These are phyloP conservation scores for Solidago caesia DNA, from an alignment of 129 eudicot genomes.

Conservation along the genomic window DNA sequence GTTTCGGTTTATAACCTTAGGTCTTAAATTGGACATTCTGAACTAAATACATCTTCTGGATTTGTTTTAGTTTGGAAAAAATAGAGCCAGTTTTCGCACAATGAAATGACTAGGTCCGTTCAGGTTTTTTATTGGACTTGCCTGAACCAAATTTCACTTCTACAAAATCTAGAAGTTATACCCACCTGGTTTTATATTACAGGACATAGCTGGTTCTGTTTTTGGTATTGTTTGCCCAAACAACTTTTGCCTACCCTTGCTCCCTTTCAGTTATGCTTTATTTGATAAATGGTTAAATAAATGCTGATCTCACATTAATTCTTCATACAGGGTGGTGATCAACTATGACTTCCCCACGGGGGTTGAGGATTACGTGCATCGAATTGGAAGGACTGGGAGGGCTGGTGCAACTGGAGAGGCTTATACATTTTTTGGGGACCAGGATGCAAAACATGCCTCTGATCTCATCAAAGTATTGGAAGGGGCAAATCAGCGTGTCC, in stretches of 20 bases:
- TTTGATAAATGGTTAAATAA: not conserved
- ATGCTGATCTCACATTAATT: not conserved
- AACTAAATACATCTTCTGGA: not conserved
- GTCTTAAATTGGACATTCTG: not conserved
- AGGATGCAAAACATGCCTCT: conserved; percentile 75
- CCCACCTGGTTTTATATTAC: too few species aligned
- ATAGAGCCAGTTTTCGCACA: not conserved
- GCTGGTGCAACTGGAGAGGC: conserved; percentile 98
- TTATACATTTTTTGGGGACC: conserved; percentile 71
- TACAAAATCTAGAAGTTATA: too few species aligned
- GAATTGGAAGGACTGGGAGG: conserved; percentile 97
- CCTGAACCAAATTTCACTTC: too few species aligned
- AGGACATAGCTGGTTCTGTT: too few species aligned
- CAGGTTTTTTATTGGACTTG: not conserved
- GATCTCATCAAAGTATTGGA: conserved; percentile 86
- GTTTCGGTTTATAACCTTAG: not conserved
- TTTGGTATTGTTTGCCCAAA: too few species aligned
- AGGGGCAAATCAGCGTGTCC: conserved; percentile 92
- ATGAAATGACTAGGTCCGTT: not conserved
- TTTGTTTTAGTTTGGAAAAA: not conserved
- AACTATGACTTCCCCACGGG: conserved; percentile 95
- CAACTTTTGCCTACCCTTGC: too few species aligned
- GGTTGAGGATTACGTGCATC: conserved; percentile 92
- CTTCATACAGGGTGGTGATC: conserved; percentile 66
- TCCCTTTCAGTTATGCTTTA: not conserved